Percentiles rank a stretch among this genome's conserved stretches.
phyloP scores from a whole-genome alignment of 2,329 filamentous ascomycete species.

The Fusarium odoratissimum region DNA sequence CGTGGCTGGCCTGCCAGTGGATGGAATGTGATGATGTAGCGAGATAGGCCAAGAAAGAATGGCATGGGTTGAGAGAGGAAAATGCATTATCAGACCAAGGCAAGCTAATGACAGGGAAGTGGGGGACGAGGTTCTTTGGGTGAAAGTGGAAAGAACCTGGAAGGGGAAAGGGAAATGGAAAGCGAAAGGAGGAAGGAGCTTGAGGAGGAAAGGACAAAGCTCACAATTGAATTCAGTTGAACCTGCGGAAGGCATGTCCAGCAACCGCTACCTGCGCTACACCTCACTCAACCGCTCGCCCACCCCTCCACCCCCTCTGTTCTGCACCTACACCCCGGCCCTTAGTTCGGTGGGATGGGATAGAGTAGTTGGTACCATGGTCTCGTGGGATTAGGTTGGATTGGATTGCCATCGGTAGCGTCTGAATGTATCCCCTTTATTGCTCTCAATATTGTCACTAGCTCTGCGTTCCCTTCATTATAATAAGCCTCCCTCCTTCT shows the following conservation, averaged over 20 bases:
- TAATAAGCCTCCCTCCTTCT: slow-evolving; percentile 39
- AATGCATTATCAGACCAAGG: slow-evolving; percentile 7
- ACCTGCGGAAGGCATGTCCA: neutral
- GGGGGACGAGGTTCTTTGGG: slow-evolving; percentile 1
- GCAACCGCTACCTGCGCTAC: neutral
- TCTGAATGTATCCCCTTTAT: slow-evolving; percentile 33
- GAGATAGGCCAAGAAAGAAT: slow-evolving; percentile 32
- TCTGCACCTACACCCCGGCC: neutral
- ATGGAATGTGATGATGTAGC: slow-evolving; percentile 42
- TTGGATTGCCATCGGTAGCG: slow-evolving; percentile 17
- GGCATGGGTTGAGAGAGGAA: slow-evolving; percentile 15
- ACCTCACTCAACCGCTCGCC: neutral
- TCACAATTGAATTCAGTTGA: slow-evolving; percentile 11
- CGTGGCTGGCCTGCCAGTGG: slow-evolving; percentile 31
- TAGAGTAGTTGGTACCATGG: slow-evolving; percentile 8
- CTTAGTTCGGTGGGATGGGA: slow-evolving; percentile 10
- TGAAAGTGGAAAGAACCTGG: slow-evolving; percentile 14
- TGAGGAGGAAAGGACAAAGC: slow-evolving; percentile 5
- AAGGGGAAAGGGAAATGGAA: slow-evolving; percentile 9
- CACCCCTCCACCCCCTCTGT: slow-evolving; percentile 4
- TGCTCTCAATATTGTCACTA: slow-evolving; percentile 26
- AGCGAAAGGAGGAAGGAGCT: slow-evolving; percentile 14
- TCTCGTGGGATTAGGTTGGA: slow-evolving; percentile 29
- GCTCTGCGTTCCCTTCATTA: slow-evolving; percentile 35
- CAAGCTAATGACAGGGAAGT: slow-evolving; percentile 14